phyloP scores from a whole-genome alignment of 306 rosid species.

The Sicyos baderoa region DNA sequence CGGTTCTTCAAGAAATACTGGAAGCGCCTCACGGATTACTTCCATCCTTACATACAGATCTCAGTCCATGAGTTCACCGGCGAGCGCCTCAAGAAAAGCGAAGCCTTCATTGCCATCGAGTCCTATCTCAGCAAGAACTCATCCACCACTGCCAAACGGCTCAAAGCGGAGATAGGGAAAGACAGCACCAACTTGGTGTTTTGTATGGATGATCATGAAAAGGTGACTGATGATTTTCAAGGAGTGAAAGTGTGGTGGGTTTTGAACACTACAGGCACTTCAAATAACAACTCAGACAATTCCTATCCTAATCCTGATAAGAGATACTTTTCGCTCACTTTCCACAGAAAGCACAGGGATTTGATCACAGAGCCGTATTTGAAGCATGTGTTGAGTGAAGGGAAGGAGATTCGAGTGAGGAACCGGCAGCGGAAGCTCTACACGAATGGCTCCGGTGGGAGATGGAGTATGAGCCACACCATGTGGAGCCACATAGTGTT shows the following conservation, averaged over 20 bases:
- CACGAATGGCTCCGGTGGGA: constrained; percentile 68
- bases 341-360: constrained; percentile 53
- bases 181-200: constrained; percentile 53
- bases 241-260: constrained; percentile 67
- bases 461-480: constrained; percentile 64
- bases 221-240: constrained; percentile 50
- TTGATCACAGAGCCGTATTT: constrained; percentile 41
- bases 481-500: constrained; percentile 92
- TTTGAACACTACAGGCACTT: constrained; percentile 35
- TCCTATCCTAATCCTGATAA: constrained; percentile 60
- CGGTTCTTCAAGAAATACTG: constrained; percentile 45
- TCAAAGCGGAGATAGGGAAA: constrained; percentile 74
- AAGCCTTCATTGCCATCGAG: constrained; percentile 64
- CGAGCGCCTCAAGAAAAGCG: constrained; percentile 68
- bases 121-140: constrained; percentile 76
- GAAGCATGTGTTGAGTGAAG: constrained; percentile 63
- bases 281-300: constrained; percentile 39
- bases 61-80: constrained; percentile 73
- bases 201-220: constrained; percentile 76
- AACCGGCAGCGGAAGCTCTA: constrained; percentile 76
- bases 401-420: constrained; percentile 54
- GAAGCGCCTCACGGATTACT: constrained; percentile 36
- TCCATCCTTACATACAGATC: constrained; percentile 63
- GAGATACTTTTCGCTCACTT: constrained; percentile 53
- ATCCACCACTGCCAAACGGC: constrained; percentile 58